A percentile compares a stretch with the other conserved stretches of the same genome.
Conservation (phyloP, 2,329 filamentous ascomycete genomes). For the Ceratocystis smalleyi region DNA sequence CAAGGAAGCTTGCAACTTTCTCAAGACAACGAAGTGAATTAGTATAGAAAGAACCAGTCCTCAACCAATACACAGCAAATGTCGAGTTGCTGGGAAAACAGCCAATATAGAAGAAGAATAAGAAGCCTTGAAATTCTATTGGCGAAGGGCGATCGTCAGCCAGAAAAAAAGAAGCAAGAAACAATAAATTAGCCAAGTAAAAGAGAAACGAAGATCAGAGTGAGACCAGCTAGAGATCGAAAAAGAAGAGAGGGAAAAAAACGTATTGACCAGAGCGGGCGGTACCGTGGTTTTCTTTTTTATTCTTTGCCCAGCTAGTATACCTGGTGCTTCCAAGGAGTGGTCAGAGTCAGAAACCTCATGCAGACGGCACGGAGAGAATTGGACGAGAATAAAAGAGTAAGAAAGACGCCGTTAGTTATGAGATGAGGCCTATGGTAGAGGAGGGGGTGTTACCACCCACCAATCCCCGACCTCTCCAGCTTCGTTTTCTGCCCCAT, state of each 20-base stretch:
- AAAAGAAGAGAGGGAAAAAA: slow-evolving; percentile 23
- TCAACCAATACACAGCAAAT: neutral
- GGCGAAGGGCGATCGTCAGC: neutral
- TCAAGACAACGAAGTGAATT: neutral
- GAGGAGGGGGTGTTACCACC: neutral
- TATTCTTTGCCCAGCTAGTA: neutral
- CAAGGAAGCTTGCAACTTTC: neutral
- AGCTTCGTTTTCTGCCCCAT: neutral
- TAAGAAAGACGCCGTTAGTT: neutral
- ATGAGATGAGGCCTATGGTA: neutral
- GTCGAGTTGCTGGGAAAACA: neutral
- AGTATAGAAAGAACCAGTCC: neutral
- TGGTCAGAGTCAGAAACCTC: neutral
- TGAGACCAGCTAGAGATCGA: slow-evolving; percentile 43
- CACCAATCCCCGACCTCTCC: neutral
- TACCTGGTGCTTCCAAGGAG: neutral
- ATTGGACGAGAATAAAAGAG: slow-evolving; percentile 17
- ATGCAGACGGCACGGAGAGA: slow-evolving; percentile 24
- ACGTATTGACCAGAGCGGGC: slow-evolving; percentile 1
- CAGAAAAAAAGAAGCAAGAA: neutral
- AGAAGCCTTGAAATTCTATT: neutral
- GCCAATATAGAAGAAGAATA: too few relatives aligned
- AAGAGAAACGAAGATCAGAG: slow-evolving; percentile 21
- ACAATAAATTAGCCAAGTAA: slow-evolving; percentile 14
- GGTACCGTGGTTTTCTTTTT: slow-evolving; percentile 1